phyloP scores from a whole-genome alignment of 2,329 filamentous ascomycete genomes.

The Colletotrichum spaethianum region DNA sequence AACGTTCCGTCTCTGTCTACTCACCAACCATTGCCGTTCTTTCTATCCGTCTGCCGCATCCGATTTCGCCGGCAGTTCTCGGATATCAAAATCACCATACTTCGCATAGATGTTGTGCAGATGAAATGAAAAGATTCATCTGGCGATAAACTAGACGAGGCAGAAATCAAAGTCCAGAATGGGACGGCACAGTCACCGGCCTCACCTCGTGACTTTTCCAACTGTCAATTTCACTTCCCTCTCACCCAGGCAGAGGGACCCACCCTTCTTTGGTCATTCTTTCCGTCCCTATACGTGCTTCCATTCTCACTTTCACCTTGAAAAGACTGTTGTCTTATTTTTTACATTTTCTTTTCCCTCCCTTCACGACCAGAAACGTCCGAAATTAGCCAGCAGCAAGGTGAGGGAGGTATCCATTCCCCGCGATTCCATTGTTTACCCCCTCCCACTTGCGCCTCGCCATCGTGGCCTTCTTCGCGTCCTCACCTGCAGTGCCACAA shows the following conservation, averaged over 20 bases:
- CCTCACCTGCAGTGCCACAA: neutral
- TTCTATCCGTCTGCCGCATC: neutral
- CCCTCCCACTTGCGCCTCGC: neutral
- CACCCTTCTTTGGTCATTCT: neutral
- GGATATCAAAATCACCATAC: neutral
- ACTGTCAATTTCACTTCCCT: neutral
- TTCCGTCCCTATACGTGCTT: neutral
- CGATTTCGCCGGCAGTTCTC: too few species aligned
- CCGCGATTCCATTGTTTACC: neutral
- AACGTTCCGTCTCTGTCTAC: neutral
- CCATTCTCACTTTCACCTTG: neutral
- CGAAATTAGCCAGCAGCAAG: neutral
- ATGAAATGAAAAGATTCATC: neutral
- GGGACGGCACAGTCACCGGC: neutral
- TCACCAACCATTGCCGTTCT: neutral
- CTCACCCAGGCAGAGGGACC: neutral
- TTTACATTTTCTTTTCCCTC: neutral
- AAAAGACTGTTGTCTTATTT: neutral
- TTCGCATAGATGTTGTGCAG: neutral
- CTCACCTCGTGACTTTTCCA: neutral
- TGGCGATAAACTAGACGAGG: neutral
- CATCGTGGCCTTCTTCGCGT: neutral
- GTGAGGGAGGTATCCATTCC: neutral
- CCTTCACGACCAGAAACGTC: neutral
- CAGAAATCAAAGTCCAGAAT: too few species aligned